These are phyloP conservation scores for Colletotrichum lindemuthianum DNA, from an alignment of 2,329 filamentous ascomycete species.

Conservation along the genomic window DNA sequence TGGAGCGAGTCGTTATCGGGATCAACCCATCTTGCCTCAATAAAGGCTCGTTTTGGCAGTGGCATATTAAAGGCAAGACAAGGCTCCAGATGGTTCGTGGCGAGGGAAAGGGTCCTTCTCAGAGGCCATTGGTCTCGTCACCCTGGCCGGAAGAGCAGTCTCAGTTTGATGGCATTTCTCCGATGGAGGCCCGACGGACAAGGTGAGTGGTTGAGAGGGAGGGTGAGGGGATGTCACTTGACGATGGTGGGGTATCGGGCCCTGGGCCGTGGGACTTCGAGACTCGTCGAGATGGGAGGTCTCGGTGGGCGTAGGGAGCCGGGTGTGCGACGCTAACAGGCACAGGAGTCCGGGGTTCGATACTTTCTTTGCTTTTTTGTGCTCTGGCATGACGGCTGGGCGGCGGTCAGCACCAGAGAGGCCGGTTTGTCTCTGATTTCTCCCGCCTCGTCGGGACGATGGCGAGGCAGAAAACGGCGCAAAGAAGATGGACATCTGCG, in stretches of 20 bases:
- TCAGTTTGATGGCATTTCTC: conserved; percentile 33
- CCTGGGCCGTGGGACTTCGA: conserved; percentile 21
- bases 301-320: conserved; percentile 18
- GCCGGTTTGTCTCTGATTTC: conserved; percentile 24
- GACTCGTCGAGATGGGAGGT: conserved; percentile 35
- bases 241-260: conserved; percentile 31
- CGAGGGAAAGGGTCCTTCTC: conserved; percentile 3
- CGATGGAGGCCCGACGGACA: conserved; percentile 31
- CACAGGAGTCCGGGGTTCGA: conserved; percentile 12
- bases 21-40: conserved; percentile 24
- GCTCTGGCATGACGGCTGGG: background rate
- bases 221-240: conserved; percentile 36
- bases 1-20: conserved; percentile 18
- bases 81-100: conserved; percentile 12
- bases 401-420: conserved; percentile 22
- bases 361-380: conserved; percentile 4
- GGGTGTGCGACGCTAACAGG: conserved; percentile 20
- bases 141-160: conserved; percentile 22
- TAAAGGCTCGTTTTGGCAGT: background rate
- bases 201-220: conserved; percentile 32
- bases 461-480: conserved; percentile 8
- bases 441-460: conserved; percentile 14
- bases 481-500: background rate
- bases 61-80: background rate
- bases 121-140: conserved; percentile 24